A percentile compares a stretch with the other conserved stretches of the same genome.
These are phyloP conservation scores for Lodderomyces beijingensis DNA, from an alignment of 1,139 yeast species.

Conservation along the genomic window DNA sequence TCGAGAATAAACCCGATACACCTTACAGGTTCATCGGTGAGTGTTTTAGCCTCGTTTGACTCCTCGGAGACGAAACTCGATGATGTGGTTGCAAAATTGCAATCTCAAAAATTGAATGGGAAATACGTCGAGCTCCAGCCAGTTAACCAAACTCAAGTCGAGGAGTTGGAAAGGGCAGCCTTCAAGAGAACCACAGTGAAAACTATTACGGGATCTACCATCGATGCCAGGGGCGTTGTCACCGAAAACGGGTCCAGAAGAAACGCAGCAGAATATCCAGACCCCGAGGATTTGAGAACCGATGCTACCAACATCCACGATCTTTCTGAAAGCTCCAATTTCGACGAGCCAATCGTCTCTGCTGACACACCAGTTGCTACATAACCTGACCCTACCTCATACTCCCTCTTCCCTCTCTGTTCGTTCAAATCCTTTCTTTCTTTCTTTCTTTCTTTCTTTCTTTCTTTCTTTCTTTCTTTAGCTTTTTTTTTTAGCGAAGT, in stretches of 20 bases:
- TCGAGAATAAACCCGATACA: slow-evolving; percentile 12
- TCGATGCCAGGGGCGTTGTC: not conserved
- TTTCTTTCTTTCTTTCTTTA: too few relatives aligned
- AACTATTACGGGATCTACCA: not conserved
- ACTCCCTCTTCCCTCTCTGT: too few relatives aligned
- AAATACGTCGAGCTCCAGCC: slow-evolving; percentile 33
- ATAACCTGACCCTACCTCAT: not conserved
- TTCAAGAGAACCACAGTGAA: not conserved
- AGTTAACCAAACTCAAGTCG: slow-evolving; percentile 44
- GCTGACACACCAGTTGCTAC: slow-evolving; percentile 1
- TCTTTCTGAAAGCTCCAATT: slow-evolving; percentile 4
- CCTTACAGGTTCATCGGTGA: slow-evolving; percentile 24
- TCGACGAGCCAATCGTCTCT: slow-evolving; percentile 3
- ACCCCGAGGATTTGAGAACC: not conserved
- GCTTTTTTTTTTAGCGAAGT: slow-evolving; percentile 6
- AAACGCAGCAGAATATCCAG: not conserved
- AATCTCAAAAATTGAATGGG: slow-evolving; percentile 22
- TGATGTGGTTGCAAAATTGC: slow-evolving; percentile 39
- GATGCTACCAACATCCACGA: not conserved
- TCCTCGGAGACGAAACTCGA: slow-evolving; percentile 34
- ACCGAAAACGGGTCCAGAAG: not conserved
- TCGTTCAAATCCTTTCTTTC: not conserved
- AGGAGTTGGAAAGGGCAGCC: slow-evolving; percentile 20
- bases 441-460: slow-evolving; percentile 1
- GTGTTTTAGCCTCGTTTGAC: slow-evolving; percentile 53